Percentiles rank a stretch among this genome's conserved stretches.
These are phyloP conservation scores for Penicillium sp. DNA, from an alignment of 2,329 filamentous ascomycete species.

Conservation along the genomic window DNA sequence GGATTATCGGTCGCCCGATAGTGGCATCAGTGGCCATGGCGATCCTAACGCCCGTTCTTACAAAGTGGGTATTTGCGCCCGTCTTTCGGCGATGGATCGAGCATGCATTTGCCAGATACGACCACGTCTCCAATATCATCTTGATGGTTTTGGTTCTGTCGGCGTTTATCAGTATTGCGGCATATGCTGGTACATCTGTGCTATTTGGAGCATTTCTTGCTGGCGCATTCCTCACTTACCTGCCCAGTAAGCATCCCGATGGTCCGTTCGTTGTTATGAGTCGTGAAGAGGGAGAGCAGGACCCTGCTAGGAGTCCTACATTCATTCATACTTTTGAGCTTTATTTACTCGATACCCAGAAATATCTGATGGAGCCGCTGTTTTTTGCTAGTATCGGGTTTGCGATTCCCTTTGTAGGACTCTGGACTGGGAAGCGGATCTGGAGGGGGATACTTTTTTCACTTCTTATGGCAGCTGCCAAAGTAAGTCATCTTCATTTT, in stretches of 20 bases:
- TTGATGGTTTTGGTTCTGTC: constrained; percentile 35
- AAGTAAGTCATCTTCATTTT: constrained; percentile 16
- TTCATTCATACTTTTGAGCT: constrained; percentile 40
- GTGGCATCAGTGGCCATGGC: constrained; percentile 37
- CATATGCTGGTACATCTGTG: constrained; percentile 37
- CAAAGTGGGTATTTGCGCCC: constrained; percentile 39
- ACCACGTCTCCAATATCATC: constrained; percentile 33
- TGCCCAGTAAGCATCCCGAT: constrained; percentile 36
- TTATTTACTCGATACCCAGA: constrained; percentile 35
- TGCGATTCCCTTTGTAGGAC: constrained; percentile 30
- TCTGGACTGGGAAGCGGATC: constrained; percentile 32
- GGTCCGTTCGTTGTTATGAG: constrained; percentile 36
- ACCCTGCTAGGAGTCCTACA: constrained; percentile 34
- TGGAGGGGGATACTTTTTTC: constrained; percentile 31
- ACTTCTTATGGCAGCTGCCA: constrained; percentile 29
- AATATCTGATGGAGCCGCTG: constrained; percentile 32
- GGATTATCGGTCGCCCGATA: constrained; percentile 39
- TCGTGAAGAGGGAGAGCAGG: constrained; percentile 33
- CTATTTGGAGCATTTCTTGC: constrained; percentile 39
- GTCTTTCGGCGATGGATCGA: constrained; percentile 36
- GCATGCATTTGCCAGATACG: constrained; percentile 31
- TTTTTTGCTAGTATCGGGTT: constrained; percentile 34
- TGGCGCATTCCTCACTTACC: constrained; percentile 35
- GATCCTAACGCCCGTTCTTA: constrained; percentile 33
- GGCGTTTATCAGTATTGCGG: constrained; percentile 33